These are phyloP conservation scores for Yarrowia yakushimensis DNA, from an alignment of 805 yeast genomes.

Conservation along the genomic window DNA sequence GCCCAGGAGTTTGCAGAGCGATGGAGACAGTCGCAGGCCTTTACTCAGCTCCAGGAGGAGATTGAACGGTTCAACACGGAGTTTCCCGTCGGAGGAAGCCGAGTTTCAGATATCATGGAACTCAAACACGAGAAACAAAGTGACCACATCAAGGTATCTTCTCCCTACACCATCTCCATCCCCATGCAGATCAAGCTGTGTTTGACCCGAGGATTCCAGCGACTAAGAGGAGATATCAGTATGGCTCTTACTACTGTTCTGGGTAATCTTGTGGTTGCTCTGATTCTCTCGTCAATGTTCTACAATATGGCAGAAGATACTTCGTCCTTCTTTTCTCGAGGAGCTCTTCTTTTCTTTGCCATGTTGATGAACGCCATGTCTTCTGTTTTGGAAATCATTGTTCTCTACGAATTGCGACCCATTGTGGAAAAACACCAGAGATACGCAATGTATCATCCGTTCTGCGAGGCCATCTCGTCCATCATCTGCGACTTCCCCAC, in stretches of 20 bases:
- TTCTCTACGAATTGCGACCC: slow-evolving; percentile 48
- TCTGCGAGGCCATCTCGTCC: slow-evolving; percentile 63
- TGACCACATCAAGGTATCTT: slow-evolving; percentile 37
- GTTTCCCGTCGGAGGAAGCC: slow-evolving; percentile 32
- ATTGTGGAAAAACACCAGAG: slow-evolving; percentile 58
- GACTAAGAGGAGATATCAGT: slow-evolving; percentile 50
- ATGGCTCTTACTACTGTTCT: slow-evolving; percentile 44
- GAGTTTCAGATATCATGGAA: slow-evolving; percentile 32
- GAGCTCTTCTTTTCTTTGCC: slow-evolving; percentile 61
- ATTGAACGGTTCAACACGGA: slow-evolving; percentile 42
- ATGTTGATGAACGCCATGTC: slow-evolving; percentile 46
- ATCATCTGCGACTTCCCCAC: slow-evolving; percentile 57
- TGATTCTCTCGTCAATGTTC: slow-evolving; percentile 56
- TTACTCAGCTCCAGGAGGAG: slow-evolving; percentile 41
- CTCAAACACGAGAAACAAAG: slow-evolving; percentile 37
- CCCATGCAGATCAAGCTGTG: slow-evolving; percentile 48
- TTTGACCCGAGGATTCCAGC: slow-evolving; percentile 50
- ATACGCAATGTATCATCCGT: slow-evolving; percentile 57
- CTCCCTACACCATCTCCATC: slow-evolving; percentile 44
- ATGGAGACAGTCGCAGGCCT: slow-evolving; percentile 49
- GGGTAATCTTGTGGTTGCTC: slow-evolving; percentile 51
- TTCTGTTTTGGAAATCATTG: slow-evolving; percentile 45
- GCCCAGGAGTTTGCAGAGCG: slow-evolving; percentile 50
- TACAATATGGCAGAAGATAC: slow-evolving; percentile 49
- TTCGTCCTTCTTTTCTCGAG: slow-evolving; percentile 52